phyloP scores from a whole-genome alignment of 139 green algal species.

The Mesotaenium endlicherianum region DNA sequence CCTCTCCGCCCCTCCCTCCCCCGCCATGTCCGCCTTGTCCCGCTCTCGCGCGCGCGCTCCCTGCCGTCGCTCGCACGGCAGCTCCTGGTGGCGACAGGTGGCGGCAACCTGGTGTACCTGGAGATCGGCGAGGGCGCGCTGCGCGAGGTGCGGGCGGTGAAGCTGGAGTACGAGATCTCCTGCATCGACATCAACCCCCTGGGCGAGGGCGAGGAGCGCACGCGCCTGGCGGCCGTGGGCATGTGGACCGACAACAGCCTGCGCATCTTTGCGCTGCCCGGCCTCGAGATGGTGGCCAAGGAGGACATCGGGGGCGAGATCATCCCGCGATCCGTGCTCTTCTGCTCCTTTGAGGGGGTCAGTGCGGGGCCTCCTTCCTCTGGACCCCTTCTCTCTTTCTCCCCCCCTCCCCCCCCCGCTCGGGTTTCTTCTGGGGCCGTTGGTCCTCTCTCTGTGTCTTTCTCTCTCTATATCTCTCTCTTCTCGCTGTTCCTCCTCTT shows the following conservation, averaged over 20 bases:
- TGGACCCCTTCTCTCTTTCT: not conserved
- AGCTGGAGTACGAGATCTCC: slow-evolving; percentile 77
- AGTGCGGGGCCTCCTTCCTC: too few species aligned
- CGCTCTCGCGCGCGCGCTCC: too few species aligned
- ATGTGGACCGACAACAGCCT: slow-evolving; percentile 64
- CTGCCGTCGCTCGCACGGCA: too few species aligned
- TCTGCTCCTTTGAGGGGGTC: slow-evolving; percentile 77
- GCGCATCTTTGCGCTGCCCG: slow-evolving; percentile 60
- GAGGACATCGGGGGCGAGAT: slow-evolving; percentile 67
- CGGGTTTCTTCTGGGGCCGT: not conserved
- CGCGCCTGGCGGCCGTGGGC: slow-evolving; percentile 62
- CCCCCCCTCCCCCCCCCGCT: not conserved
- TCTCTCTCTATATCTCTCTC: not conserved
- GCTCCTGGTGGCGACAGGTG: slow-evolving; percentile 72
- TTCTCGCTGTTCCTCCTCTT: not conserved
- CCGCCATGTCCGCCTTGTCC: too few species aligned
- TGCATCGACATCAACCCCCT: slow-evolving; percentile 86
- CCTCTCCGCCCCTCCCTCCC: too few species aligned
- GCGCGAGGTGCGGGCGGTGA: slow-evolving; percentile 52
- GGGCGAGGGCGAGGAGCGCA: not conserved
- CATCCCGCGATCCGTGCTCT: slow-evolving; percentile 78
- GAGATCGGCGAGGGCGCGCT: slow-evolving; percentile 62
- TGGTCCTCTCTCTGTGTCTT: not conserved
- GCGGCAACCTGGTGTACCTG: slow-evolving; percentile 71
- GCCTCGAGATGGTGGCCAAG: slow-evolving; percentile 47